These are phyloP conservation scores for Blastobotrys apis DNA, from an alignment of 1,139 yeast species.

Conservation along the genomic window DNA sequence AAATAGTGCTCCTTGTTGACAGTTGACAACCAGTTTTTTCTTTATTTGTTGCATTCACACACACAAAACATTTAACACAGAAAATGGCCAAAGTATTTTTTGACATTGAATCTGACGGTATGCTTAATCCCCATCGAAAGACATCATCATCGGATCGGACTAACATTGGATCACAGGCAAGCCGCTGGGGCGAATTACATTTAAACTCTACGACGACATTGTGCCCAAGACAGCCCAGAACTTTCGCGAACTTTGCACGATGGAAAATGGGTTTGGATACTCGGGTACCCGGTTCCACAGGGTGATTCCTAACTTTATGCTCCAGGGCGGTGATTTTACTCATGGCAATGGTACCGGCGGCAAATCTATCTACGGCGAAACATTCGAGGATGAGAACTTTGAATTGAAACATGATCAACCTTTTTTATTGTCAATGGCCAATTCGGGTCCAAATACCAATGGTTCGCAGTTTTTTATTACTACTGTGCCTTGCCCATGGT, in stretches of 20 bases:
- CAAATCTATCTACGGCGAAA: conserved; percentile 94
- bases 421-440: conserved; percentile 96
- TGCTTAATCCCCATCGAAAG: conserved; percentile 30
- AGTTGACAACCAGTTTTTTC: too few relatives aligned
- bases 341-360: conserved; percentile 82
- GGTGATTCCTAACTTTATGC: conserved; percentile 95
- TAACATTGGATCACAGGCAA: conserved; percentile 45
- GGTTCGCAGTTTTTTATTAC: conserved; percentile 98
- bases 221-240: conserved; percentile 97
- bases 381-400: conserved; percentile 95
- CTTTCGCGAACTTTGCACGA: conserved; percentile 95
- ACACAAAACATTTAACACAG: not conserved
- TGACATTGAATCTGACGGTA: conserved; percentile 67
- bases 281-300: conserved; percentile 92
- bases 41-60: not conserved
- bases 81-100: conserved; percentile 75
- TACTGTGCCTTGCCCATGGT: conserved; percentile 93
- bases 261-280: conserved; percentile 97
- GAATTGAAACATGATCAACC: conserved; percentile 79
- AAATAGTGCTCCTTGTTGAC: too few relatives aligned
- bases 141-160: conserved; percentile 43
- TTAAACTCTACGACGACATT: conserved; percentile 82
- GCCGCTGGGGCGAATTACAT: conserved; percentile 67
- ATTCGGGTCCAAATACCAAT: conserved; percentile 99
- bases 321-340: conserved; percentile 98